phyloP scores from a whole-genome alignment of 2,329 filamentous ascomycete genomes.

The Aspergillus fijiensis region DNA sequence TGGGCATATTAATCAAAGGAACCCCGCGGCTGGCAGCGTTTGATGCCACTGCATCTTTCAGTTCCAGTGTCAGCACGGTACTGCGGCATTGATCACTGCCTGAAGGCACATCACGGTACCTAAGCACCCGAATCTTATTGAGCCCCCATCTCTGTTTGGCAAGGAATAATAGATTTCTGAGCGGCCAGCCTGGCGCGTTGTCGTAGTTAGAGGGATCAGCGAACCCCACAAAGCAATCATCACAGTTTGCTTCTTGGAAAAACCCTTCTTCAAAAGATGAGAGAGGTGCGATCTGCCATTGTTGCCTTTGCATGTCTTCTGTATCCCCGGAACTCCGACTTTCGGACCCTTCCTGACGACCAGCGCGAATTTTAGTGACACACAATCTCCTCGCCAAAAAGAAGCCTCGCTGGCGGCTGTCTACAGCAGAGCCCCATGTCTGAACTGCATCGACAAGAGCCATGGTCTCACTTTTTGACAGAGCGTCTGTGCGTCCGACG shows the following conservation, averaged over 20 bases:
- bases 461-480: conserved; percentile 70
- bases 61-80: conserved; percentile 67
- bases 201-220: conserved; percentile 90
- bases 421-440: conserved; percentile 81
- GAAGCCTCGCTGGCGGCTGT: conserved; percentile 85
- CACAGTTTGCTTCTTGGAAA: conserved; percentile 68
- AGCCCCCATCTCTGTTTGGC: conserved; percentile 79
- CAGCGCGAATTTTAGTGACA: conserved; percentile 17
- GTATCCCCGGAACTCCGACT: not conserved
- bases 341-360: not conserved
- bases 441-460: conserved; percentile 78
- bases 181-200: conserved; percentile 85
- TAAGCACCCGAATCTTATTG: conserved; percentile 75
- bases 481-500: conserved; percentile 28
- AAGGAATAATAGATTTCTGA: conserved; percentile 84
- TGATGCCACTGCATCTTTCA: conserved; percentile 31
- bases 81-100: conserved; percentile 78
- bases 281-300: conserved; percentile 75
- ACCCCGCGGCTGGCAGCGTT: conserved; percentile 20
- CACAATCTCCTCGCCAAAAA: conserved; percentile 82
- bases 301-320: not conserved
- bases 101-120: conserved; percentile 81
- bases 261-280: conserved; percentile 82
- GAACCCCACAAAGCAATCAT: conserved; percentile 82
- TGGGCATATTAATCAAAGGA: conserved; percentile 62